A percentile compares a stretch with the other conserved stretches of the same genome.
phyloP scores from a whole-genome alignment of 1,139 yeast species.

The Candida sp. region DNA sequence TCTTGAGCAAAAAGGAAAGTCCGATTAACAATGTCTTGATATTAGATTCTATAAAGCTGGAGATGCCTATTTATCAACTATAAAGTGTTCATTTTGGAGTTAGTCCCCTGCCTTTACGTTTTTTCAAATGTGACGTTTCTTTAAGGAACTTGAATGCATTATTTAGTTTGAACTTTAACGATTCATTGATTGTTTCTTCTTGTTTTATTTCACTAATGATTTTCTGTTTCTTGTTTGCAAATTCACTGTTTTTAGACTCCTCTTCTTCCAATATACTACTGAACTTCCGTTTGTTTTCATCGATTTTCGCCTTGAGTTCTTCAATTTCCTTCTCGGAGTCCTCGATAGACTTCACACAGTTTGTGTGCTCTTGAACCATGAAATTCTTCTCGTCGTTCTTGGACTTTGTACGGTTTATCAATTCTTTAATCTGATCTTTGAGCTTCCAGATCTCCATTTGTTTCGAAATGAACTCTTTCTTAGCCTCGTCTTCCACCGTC shows the following conservation, averaged over 20 bases:
- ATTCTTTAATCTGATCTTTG: conserved; percentile 40
- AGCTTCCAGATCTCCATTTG: conserved; percentile 43
- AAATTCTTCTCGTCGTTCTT: conserved; percentile 62
- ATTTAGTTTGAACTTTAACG: conserved; percentile 33
- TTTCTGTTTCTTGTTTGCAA: conserved; percentile 22
- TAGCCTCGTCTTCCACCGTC: conserved; percentile 17
- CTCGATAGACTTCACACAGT: conserved; percentile 58
- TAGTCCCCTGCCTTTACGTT: conserved; percentile 45
- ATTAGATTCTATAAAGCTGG: conserved; percentile 71
- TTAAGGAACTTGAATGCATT: conserved; percentile 39
- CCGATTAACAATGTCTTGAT: conserved; percentile 85
- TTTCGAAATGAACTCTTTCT: conserved; percentile 23
- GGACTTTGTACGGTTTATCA: conserved; percentile 38
- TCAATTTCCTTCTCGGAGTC: conserved; percentile 53
- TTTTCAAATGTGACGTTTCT: conserved; percentile 48
- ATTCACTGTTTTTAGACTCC: conserved; percentile 23
- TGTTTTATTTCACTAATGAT: conserved; percentile 25
- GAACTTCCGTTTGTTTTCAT: conserved; percentile 30
- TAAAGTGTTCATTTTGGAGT: conserved; percentile 34
- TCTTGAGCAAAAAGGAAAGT: conserved; percentile 72
- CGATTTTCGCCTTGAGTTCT: conserved; percentile 30
- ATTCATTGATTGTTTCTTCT: conserved; percentile 19
- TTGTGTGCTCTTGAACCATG: conserved; percentile 65
- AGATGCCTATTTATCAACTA: conserved; percentile 76
- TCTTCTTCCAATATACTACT: conserved; percentile 28